These are phyloP conservation scores for Phalaenopsis hybrid DNA, from an alignment of 116 monocot species.

Conservation along the genomic window DNA sequence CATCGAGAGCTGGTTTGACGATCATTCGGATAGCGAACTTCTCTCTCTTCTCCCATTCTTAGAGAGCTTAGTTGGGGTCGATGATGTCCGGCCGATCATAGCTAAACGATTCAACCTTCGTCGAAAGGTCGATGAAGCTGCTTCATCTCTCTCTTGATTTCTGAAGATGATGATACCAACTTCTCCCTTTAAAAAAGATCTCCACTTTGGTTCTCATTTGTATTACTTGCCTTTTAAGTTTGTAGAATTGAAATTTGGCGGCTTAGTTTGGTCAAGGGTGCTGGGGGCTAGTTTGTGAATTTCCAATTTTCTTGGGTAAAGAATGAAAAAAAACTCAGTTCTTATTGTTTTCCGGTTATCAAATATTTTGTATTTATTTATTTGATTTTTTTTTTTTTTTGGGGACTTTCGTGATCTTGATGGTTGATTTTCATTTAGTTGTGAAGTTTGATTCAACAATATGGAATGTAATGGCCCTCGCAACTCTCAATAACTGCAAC, in stretches of 20 bases:
- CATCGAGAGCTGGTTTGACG: constrained; percentile 99
- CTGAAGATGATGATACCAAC: background rate
- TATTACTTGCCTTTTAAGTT: background rate
- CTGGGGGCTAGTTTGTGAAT: background rate
- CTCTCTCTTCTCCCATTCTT: constrained; percentile 75
- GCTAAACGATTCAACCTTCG: constrained; percentile 78
- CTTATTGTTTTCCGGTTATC: background rate
- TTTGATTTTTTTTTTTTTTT: background rate
- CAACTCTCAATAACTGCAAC: no score
- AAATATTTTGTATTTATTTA: background rate
- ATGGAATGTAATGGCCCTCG: no score
- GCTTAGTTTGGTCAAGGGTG: background rate
- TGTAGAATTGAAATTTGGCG: background rate
- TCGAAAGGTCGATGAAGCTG: constrained; percentile 60
- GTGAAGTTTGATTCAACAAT: no score
- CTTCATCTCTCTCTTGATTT: constrained; percentile 11
- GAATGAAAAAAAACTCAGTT: background rate
- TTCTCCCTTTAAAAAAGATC: no score
- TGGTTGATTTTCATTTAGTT: no score
- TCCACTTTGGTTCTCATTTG: background rate
- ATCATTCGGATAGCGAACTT: constrained; percentile 65
- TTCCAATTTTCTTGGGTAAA: background rate
- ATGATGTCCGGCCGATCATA: constrained; percentile 89
- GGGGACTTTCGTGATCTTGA: background rate
- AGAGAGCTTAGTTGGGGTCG: constrained; percentile 71